Base-by-base conservation (phyloP, 495 filamentous ascomycete species). In the Neurospora sp. region DNA sequence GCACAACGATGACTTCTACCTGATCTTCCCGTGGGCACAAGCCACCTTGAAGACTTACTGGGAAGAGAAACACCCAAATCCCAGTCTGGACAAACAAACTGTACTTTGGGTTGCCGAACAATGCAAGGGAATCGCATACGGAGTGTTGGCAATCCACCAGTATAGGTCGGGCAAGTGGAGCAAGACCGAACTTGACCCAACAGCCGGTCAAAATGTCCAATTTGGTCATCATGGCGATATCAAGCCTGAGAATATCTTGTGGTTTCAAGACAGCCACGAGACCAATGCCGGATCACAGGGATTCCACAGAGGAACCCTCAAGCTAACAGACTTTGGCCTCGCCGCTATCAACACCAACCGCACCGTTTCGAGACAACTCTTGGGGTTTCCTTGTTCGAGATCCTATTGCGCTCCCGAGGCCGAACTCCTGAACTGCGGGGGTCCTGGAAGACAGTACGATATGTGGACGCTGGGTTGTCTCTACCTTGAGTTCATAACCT, bases 391-490 rank as follows among this genome's bases (percentile, higher is more conserved):
- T 41, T 41, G 40, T 3, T 41, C 40, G 40, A 70, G 39, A 10
- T 74, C 38, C 14, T 81, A 80, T 39, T 71, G 73, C 10, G 42
- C 77, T 7, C 80, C 78, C 14, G 80, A 81, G 72, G 69, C 49
- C 37, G 77, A 80, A 27, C n/a, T 81, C 16, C 3, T n/a, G 14
- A 41, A 31, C 8, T 54, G 46, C 2, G 74, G 69, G 11, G 31
- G 14, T 14, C 72, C 76, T 41, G 70, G 71, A 1, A 20, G 66
- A 8, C 69, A 72, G 60, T 82, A 75, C 73, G 80, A 82, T 46
- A 79, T 82, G 39, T 82, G 80, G 79, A 75, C 75, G 12, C 71
- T 82, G 9, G 80, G 80, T 5, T 82, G 80, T 66, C 49, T 82
- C 8, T 78, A 77, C 54, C 76, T 82, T 31, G 79, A 82, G 72